Percentiles rank a stretch among this genome's conserved stretches.
Conservation (phyloP, 139 green algal genomes). For the Edaphochlamys debaryana region DNA sequence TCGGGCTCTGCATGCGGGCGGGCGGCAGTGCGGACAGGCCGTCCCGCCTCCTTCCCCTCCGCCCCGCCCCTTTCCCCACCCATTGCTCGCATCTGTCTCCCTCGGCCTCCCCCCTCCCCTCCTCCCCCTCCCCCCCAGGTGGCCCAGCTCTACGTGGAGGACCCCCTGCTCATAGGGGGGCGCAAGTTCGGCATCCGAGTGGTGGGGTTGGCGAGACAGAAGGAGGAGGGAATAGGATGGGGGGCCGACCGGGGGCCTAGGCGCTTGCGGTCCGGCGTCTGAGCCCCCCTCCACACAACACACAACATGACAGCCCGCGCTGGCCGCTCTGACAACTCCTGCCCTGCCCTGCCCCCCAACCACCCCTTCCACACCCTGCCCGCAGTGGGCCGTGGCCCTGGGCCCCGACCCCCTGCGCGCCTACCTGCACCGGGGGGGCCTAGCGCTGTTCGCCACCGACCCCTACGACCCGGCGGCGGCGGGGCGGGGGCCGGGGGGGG, state of each 20-base stretch:
- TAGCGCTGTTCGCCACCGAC: conserved; percentile 61
- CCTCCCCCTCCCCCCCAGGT: conserved; percentile 41
- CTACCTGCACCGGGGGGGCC: conserved; percentile 53
- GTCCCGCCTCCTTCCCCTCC: not conserved
- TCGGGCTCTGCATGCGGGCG: too few species aligned
- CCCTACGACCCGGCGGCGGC: conserved; percentile 13
- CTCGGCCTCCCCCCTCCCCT: not conserved
- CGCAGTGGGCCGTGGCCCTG: conserved; percentile 58
- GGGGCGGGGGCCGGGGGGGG: not conserved
- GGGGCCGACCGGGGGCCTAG: too few species aligned
- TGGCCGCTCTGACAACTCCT: too few species aligned
- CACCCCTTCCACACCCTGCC: too few species aligned
- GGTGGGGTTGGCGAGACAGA: too few species aligned
- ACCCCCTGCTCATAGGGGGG: conserved; percentile 44
- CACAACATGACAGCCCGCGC: too few species aligned
- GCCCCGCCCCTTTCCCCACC: not conserved
- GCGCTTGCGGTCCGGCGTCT: too few species aligned
- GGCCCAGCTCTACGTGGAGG: conserved; percentile 58
- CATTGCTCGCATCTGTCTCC: not conserved
- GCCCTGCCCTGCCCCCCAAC: too few species aligned
- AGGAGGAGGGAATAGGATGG: too few species aligned
- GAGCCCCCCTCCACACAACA: too few species aligned
- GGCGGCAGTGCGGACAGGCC: too few species aligned
- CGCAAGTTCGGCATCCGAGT: conserved; percentile 69
- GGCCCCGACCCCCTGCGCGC: conserved; percentile 42